Evolutionary conservation across 2,329 filamentous ascomycete species (phyloP).

Genomic region (Moelleriella libera): DNA sequence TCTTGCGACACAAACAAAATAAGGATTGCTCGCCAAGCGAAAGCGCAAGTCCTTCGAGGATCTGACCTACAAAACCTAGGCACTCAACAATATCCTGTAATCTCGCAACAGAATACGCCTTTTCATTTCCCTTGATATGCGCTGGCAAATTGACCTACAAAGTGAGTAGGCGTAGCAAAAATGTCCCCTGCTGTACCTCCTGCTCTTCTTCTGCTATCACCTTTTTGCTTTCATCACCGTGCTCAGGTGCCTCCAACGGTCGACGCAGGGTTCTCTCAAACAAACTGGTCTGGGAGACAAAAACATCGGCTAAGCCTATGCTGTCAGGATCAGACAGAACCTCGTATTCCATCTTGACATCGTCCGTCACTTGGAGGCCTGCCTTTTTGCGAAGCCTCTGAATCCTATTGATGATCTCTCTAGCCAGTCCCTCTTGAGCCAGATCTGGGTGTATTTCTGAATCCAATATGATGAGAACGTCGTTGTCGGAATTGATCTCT

Average conservation of each 20-base stretch:
- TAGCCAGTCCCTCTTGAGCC: constrained; percentile 72
- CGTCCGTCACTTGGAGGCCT: constrained; percentile 78
- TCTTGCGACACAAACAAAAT: not conserved
- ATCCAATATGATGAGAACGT: constrained; percentile 86
- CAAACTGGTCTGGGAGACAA: constrained; percentile 49
- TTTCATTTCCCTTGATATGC: not conserved
- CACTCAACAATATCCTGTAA: no score
- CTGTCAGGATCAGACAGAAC: constrained; percentile 68
- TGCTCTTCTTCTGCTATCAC: constrained; percentile 74
- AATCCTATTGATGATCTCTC: constrained; percentile 87
- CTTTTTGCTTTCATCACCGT: constrained; percentile 9
- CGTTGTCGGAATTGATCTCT: constrained; percentile 78
- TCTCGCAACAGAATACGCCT: not conserved
- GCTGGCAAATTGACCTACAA: constrained; percentile 30
- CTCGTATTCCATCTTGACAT: constrained; percentile 87
- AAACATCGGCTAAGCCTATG: constrained; percentile 56
- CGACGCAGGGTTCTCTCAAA: constrained; percentile 70
- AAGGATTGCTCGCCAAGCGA: no score
- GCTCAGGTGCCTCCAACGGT: constrained; percentile 44
- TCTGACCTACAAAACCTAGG: no score
- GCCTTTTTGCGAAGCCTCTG: constrained; percentile 91
- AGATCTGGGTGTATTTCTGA: constrained; percentile 70
- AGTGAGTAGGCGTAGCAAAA: constrained; percentile 63
- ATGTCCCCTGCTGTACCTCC: constrained; percentile 70
- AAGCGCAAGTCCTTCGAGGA: no score